Evolutionary conservation across 2,329 filamentous ascomycete genomes (phyloP), one percentile per base, ranked within the genome.

Genomic region (Claviceps africana): DNA sequence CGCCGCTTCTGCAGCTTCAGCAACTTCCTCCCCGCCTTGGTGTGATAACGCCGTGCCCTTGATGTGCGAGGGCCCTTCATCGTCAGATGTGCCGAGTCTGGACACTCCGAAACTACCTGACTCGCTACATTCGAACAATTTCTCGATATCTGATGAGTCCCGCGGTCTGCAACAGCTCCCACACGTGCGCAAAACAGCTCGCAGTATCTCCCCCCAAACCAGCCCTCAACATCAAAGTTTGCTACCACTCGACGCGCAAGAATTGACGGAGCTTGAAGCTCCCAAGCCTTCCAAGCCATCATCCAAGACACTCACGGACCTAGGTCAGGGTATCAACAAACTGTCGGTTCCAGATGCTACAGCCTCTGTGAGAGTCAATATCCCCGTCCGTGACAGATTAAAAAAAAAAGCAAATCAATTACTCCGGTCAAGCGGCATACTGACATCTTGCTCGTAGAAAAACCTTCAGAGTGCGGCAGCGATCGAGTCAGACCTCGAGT

Each of bases 11-110:
- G 10, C 39, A 31, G 11, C 22, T 47, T 33, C 44, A 6, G 28
- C 28, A 21, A 47, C 10, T 42, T 47, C 22, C n/a, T 42, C 40
- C 5, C 31, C 52, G 35, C 43, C 25, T 47, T 50, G 47, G 40
- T 28, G 43, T 47, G 17, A 47, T 25, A 13, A 22, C 25, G 13
- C 31, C n/a, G 28, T 51, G 52, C 52, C 43, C 47, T 53, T 51
- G 25, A 51, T 28, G 17, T 11, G 11, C 48, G 21, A 35, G 42
- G 15, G 17, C 35, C 7, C 35, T 45, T 21, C 13, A 25, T 39
- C 21, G 28, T 33, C 45, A 22, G 9, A 35, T 39, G 43, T 21
- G 21, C 40, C 22, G 22, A 33, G n/a, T n/a, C 39, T 50, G n/a
- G 47, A 51, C 25, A 43, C 15, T 28, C n/a, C 37, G n/a, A 37